These are phyloP conservation scores for Trichocladium uniseriatum DNA, from an alignment of 495 filamentous ascomycete species.

Conservation along the genomic window DNA sequence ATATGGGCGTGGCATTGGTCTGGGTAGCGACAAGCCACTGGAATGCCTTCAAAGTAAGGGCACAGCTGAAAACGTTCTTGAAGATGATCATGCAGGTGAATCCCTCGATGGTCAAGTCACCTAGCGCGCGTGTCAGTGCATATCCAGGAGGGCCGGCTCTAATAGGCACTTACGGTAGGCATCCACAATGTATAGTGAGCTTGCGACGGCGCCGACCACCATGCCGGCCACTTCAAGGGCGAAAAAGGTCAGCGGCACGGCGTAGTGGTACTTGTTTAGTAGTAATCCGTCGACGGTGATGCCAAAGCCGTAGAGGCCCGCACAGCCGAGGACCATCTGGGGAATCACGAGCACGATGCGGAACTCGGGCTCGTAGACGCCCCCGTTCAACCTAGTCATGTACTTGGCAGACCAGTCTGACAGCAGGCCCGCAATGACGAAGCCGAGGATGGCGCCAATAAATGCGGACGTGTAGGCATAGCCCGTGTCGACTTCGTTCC, in stretches of 20 bases:
- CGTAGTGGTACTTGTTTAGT: constrained; percentile 50
- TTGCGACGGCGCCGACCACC: constrained; percentile 81
- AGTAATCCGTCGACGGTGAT: constrained; percentile 51
- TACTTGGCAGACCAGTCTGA: constrained; percentile 61
- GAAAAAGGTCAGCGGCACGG: constrained; percentile 70
- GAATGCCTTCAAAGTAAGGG: constrained; percentile 71
- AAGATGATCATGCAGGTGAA: constrained; percentile 88
- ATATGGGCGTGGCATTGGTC: constrained; percentile 46
- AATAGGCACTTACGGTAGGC: constrained; percentile 63
- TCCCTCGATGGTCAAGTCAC: constrained; percentile 76
- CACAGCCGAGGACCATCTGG: constrained; percentile 65
- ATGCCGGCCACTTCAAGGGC: constrained; percentile 71
- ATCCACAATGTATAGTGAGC: constrained; percentile 87
- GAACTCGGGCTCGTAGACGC: constrained; percentile 88
- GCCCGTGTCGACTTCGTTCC: constrained; percentile 70
- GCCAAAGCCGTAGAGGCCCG: constrained; percentile 80
- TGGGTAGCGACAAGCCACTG: constrained; percentile 60
- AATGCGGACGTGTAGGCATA: constrained; percentile 88
- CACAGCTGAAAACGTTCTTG: constrained; percentile 85
- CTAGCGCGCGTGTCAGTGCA: constrained; percentile 28
- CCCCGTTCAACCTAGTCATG: constrained; percentile 66
- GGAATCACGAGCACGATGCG: constrained; percentile 71
- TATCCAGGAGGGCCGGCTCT: background rate
- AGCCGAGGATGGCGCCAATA: constrained; percentile 70
- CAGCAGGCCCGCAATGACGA: constrained; percentile 61